Conservation (phyloP, 345 rosid genomes). For the Gossypium sturtianum region DNA sequence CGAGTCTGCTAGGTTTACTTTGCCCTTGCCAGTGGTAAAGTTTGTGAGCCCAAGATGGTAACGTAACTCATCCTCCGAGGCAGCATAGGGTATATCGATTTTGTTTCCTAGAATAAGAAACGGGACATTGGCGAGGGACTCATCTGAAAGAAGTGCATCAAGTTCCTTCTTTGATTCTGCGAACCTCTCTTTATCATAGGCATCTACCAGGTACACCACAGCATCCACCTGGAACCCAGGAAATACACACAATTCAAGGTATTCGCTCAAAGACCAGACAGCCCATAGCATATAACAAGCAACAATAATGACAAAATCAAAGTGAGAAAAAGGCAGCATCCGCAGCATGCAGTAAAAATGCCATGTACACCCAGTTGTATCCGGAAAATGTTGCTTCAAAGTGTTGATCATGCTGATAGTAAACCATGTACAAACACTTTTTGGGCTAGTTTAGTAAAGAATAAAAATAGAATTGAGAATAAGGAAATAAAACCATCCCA, state of each 20-base stretch:
- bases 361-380: neutral
- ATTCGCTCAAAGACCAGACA: neutral
- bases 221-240: constrained; percentile 56
- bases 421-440: neutral
- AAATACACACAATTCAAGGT: neutral
- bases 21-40: constrained; percentile 77
- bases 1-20: constrained; percentile 54
- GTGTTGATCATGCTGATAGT: neutral
- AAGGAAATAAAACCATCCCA: neutral
- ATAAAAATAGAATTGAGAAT: neutral
- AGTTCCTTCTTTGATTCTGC: constrained; percentile 79
- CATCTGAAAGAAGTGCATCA: constrained; percentile 77
- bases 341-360: neutral
- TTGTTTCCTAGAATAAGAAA: constrained; percentile 74
- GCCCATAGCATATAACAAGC: neutral
- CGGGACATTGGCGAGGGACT: constrained; percentile 56
- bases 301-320: neutral
- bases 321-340: neutral
- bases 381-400: neutral
- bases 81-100: constrained; percentile 75
- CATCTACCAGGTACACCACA: constrained; percentile 79
- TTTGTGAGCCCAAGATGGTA: constrained; percentile 63
- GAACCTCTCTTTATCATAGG: constrained; percentile 75
- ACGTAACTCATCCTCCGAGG: constrained; percentile 73
- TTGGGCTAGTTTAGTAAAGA: neutral